Base-by-base conservation (phyloP, 345 rosid genomes). In the Rubroshorea leprosula region DNA sequence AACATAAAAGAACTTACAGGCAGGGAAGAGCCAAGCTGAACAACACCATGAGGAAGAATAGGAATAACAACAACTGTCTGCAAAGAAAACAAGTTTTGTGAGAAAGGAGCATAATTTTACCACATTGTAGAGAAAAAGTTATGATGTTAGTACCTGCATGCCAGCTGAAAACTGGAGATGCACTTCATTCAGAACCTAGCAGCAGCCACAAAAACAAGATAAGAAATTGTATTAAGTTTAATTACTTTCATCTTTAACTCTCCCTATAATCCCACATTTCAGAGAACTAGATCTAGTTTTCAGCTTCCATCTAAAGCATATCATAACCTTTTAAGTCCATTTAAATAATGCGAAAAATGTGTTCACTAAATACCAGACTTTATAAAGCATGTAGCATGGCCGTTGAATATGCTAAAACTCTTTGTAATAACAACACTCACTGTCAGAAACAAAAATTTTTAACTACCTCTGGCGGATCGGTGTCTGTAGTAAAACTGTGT, bases 1-100 rank as follows among this genome's bases (percentile, higher is more conserved):
- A 27, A 27, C 31, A 27, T 27, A 43, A 65, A 3, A 48, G 31
- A 55, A 71, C 97, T 83, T 80, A 93, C 99, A 51, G 80, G 55
- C n/a, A 70, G 63, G 31, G 84, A 79, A 48, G 99, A 90, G 73
- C 95, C 99, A 27, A 94, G 82, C 60, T 90, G 97, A 77, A 90
- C 77, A 60, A 94, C 95, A 51, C 99, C 99, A 58, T 83, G 86
- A 38, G 89, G 88, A 52, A 66, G 73, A 64, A 85, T 80, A 6
- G 99, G 96, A 73, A 93, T 71, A 54, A 89, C 95, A 15, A 78
- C 93, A 66, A 94, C 71, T 10, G 96, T 87, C 96, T 87, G 88
- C 71, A 66, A 53, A 69, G 55, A 60, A 31, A 21, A 50, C 5
- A 52, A 61, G 41, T 11, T 55, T 23, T 60, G 11, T 47, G 45